Evolutionary conservation across 225 moss, liverwort and hornwort genomes (phyloP), one percentile per base, ranked within the genome.

Genomic region (Ulota crispa): DNA sequence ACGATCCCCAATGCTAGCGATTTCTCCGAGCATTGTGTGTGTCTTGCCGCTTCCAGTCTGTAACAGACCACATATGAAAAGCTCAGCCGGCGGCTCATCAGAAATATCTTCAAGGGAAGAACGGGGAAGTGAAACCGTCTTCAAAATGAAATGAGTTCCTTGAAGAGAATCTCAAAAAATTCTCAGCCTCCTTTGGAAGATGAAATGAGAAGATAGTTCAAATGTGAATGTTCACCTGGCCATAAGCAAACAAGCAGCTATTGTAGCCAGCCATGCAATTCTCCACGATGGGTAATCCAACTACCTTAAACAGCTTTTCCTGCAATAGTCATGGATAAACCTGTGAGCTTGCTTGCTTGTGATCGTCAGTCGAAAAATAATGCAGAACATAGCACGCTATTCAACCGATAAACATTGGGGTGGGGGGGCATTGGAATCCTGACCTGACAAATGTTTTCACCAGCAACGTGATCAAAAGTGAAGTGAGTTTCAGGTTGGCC

Each of bases 181-280:
- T 4, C 36, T 79, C 57, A 16, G 16, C 41, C 52, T 34, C 5
- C 23, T 5, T 8, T n/a, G 9, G 21, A 45, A 0, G 26, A 75
- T 45, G 23, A 13, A 23, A 34, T 34, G 23, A 69, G 54, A 52
- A n/a, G 9, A 2, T 18, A 1, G 1, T 63, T 32, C 26, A 8
- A 10, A 11, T 3, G 15, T 8, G 28, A 47, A 75, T 63, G 7
- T 19, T 87, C 63, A 88, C 88, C 91, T 95, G 94, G 30, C 97
- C 97, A 34, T 95, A 98, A 57, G 97, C 97, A 80, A 98, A 98
- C 92, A 98, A 95, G 82, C 94, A 98, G 87, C 97, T 98, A 81
- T 95, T 98, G 85, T 94, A 95, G 45, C 97, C 97, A 47, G 95
- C 89, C 92, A 98, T 84, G 71, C 95, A 95, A 76, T 95, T 95